Percentiles rank a stretch among this genome's conserved stretches.
Conservation (phyloP, 495 filamentous ascomycete species). For the Hypoxylon fuscum region DNA sequence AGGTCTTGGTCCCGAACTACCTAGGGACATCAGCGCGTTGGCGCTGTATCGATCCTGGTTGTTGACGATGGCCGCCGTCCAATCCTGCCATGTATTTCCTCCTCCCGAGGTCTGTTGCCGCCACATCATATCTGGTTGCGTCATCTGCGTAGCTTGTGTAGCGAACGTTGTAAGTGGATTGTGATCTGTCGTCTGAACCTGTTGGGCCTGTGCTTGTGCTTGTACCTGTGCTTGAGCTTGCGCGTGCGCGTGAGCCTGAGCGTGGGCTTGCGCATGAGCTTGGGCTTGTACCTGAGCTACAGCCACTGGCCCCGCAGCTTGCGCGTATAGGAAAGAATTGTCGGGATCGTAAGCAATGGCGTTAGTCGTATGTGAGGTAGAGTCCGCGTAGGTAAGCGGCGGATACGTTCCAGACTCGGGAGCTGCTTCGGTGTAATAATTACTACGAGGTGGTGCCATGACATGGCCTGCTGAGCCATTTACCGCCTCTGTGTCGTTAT, state of each 20-base stretch:
- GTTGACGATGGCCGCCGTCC: slow-evolving; percentile 57
- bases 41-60: slow-evolving; percentile 57
- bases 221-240: slow-evolving; percentile 39
- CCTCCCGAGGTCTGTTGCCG: slow-evolving; percentile 42
- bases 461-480: slow-evolving; percentile 39
- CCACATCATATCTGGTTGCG: slow-evolving; percentile 44
- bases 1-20: slow-evolving; percentile 37
- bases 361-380: slow-evolving; percentile 34
- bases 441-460: slow-evolving; percentile 32
- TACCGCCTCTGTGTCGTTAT: slow-evolving; percentile 33
- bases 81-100: slow-evolving; percentile 58
- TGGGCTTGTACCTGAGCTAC: slow-evolving; percentile 36
- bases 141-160: slow-evolving; percentile 39
- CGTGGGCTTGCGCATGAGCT: slow-evolving; percentile 32
- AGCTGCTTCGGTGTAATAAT: slow-evolving; percentile 38
- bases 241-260: slow-evolving; percentile 30
- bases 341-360: slow-evolving; percentile 35
- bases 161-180: slow-evolving; percentile 40
- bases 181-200: slow-evolving; percentile 40
- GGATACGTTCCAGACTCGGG: slow-evolving; percentile 37
- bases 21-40: slow-evolving; percentile 53
- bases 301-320: slow-evolving; percentile 34
- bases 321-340: slow-evolving; percentile 39
- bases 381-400: slow-evolving; percentile 34
- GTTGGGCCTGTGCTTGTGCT: slow-evolving; percentile 39